Base-by-base conservation (phyloP, 2,329 filamentous ascomycete species). In the Aspergillus bombycis region DNA sequence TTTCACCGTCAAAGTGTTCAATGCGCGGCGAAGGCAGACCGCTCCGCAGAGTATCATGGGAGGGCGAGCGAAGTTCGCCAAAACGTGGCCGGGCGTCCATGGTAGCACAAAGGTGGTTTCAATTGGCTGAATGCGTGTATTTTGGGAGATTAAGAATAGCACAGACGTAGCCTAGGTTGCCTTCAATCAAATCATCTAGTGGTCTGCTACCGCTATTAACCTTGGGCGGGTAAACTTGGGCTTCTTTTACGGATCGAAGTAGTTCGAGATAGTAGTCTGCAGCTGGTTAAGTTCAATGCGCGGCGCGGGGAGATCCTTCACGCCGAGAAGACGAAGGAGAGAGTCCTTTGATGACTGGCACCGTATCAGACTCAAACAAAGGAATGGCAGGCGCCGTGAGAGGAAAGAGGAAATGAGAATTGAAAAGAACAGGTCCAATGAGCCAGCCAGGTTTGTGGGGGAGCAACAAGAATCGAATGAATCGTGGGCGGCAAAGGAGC, bases 1-100 rank as follows among this genome's bases (percentile, higher is more conserved):
- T 67, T 67, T 94, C 91, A 65, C 92, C 92, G 62, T 91, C 90
- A 62, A 91, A 84, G 77, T 93, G 90, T 66, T 79, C 76, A 63
- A 93, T 81, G 65, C 91, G 89, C 48, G 91, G 91, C n/a, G 91
- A 93, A 67, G 85, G 83, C 38, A 89, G 78, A n/a, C 87, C 85
- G 60, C 83, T 84, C 21, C 84, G 82, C 59, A 82, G 73, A 12
- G 80, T 86, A 30, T 82, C 79, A 58, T 84, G 81, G 43, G 88
- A 88, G 63, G 83, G 80, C 61, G 86, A 84, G 74, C 87, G 84
- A 70, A 87, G 75, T 72, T 91, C 87, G 73, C 89, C 81, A 66
- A 86, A 80, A 63, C 82, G 82, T 43, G 88, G 88, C 68, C 87
- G 83, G 71, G 81, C 79, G 60, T 83, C 77, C 86, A 89, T 89